Evolutionary conservation across 352 stramenopile genomes (phyloP).

Genomic region (Pythium plurisporium): DNA sequence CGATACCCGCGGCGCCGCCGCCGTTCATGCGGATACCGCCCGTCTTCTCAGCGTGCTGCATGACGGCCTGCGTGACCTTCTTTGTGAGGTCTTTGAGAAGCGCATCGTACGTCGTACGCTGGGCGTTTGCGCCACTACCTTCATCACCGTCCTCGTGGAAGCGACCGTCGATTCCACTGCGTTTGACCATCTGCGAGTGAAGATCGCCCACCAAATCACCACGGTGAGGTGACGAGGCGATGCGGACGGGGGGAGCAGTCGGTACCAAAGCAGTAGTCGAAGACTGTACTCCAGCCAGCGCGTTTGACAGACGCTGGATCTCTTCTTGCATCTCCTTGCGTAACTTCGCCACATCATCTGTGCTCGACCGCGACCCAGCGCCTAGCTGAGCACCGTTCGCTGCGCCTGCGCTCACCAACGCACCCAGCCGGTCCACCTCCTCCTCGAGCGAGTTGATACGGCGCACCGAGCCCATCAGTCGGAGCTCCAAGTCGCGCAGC

Average conservation of each 20-base stretch:
- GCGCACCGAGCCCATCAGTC: slow-evolving; percentile 50
- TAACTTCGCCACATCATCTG: slow-evolving; percentile 42
- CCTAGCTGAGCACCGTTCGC: not conserved
- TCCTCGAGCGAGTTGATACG: slow-evolving; percentile 54
- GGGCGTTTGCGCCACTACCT: slow-evolving; percentile 6
- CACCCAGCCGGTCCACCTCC: slow-evolving; percentile 57
- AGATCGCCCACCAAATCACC: slow-evolving; percentile 50
- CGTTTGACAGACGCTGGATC: slow-evolving; percentile 37
- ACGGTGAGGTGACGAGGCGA: not conserved
- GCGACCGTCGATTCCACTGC: slow-evolving; percentile 35
- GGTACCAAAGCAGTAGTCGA: not conserved
- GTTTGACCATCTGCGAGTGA: slow-evolving; percentile 49
- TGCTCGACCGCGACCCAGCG: not conserved
- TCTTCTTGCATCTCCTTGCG: slow-evolving; percentile 49
- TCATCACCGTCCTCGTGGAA: slow-evolving; percentile 32
- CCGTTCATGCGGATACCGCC: slow-evolving; percentile 3
- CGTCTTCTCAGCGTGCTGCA: slow-evolving; percentile 44
- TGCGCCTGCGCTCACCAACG: slow-evolving; percentile 10
- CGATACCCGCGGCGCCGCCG: slow-evolving; percentile 26
- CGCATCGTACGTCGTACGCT: slow-evolving; percentile 65
- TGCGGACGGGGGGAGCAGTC: not conserved
- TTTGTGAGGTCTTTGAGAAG: slow-evolving; percentile 76
- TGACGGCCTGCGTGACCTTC: slow-evolving; percentile 56
- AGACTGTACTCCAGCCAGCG: slow-evolving; percentile 25
- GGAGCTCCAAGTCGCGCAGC: slow-evolving; percentile 52